Evolutionary conservation across 176 grass and related monocot genomes (phyloP).

Genomic region (Lolium perenne): DNA sequence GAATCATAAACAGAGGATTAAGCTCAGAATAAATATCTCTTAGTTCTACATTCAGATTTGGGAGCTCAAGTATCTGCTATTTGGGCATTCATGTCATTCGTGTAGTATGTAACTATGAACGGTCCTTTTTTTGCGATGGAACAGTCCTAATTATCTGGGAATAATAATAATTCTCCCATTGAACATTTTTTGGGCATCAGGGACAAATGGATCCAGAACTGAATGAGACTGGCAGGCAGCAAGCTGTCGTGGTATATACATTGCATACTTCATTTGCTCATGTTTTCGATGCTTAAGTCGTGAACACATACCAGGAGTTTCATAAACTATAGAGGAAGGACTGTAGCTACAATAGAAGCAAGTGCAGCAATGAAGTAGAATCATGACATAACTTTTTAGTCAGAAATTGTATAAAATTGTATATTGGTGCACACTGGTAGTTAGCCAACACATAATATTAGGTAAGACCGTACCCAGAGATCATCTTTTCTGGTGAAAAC

Average conservation of each 20-base stretch:
- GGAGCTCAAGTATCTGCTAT: not conserved
- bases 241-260: slow-evolving; percentile 55
- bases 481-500: no score
- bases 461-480: no score
- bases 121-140: not conserved
- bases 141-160: not conserved
- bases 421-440: no score
- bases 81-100: not conserved
- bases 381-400: no score
- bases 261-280: not conserved
- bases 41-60: not conserved
- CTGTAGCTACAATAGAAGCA: no score
- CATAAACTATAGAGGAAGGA: no score
- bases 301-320: slow-evolving; percentile 11
- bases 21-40: not conserved
- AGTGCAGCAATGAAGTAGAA: no score
- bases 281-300: not conserved
- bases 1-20: no score
- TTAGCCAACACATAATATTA: no score
- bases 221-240: slow-evolving; percentile 70
- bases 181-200: slow-evolving; percentile 2
- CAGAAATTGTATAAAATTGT: no score
- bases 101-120: not conserved
- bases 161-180: not conserved
- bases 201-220: slow-evolving; percentile 72